Evolutionary conservation across 2,329 filamentous ascomycete genomes (phyloP), one percentile per base, ranked within the genome.

Genomic region (Tolypocladium inflatum): DNA sequence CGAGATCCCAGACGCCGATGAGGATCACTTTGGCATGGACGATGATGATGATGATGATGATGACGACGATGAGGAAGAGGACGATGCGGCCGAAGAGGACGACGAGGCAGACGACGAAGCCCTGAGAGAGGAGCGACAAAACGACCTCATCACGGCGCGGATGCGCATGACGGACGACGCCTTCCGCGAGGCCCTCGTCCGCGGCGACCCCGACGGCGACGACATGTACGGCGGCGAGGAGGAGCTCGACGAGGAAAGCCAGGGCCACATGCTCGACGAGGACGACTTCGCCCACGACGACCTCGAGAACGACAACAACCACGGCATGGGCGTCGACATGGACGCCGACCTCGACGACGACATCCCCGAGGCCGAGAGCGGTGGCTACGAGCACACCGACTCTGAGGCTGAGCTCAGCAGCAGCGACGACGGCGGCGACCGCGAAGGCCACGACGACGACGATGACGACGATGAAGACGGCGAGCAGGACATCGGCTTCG

Each of bases 381-480:
- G 78, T 33, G 82, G 83, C 64, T 91, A 90, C 74, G 88, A 91
- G 74, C 88, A 91, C 68, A 91, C 88, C 10, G 88, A 91, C 71
- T 88, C 87, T 2, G 88, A 90, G 63, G 86, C 79, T 10, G 85
- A 86, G 55, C 63, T 85, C 55, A 79, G 73, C 59, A 82, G 78
- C 66, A 80, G 78, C 60, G 74, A 74, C 54, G 72, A 74, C 7
- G 71, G 76, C 13, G 67, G 67, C 19, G 70, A 67, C 9, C 67
- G n/a, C 7, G 58, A 56, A 0, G 55, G 55, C 11, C 57, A 57
- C 13, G 59, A 57, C 8, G 59, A 61, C 1, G 62, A 61, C 17
- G 65, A 64, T 26, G 59, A 61, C 19, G 62, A 60, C 4, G 63
- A 62, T 17, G 57, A 58, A 0, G 60, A 63, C 6, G 62, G 61